These are phyloP conservation scores for Mucor sp. DNA, from an alignment of 371 early-diverging fungal species.

Conservation along the genomic window DNA sequence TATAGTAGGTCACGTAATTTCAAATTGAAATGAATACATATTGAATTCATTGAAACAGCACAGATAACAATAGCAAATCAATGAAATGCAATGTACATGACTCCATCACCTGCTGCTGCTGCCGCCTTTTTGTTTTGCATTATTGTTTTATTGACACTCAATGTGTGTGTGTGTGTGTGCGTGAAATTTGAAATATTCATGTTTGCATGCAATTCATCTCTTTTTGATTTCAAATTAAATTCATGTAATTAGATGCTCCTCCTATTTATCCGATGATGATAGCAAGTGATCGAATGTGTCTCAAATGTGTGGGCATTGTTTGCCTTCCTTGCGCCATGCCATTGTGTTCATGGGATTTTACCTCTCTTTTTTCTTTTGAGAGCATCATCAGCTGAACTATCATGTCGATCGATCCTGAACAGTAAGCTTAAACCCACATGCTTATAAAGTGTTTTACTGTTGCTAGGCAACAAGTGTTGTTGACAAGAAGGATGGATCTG, in stretches of 20 bases:
- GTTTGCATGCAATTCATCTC: neutral
- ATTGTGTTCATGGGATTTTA: no score
- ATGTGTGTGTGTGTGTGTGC: neutral
- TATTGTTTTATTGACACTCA: neutral
- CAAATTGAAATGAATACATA: neutral
- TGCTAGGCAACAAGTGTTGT: no score
- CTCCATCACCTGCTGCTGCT: neutral
- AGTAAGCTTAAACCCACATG: no score
- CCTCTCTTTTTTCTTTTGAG: no score
- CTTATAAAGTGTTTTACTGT: no score
- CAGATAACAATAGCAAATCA: neutral
- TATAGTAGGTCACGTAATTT: neutral
- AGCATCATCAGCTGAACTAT: no score
- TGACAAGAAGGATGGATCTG: neutral
- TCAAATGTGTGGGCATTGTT: no score
- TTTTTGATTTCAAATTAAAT: neutral
- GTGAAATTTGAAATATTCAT: neutral
- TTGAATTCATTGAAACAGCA: neutral
- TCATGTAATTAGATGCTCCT: neutral
- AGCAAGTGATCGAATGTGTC: no score
- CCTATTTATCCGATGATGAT: neutral
- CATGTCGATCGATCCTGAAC: no score
- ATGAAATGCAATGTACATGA: neutral
- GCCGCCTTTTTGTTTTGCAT: neutral
- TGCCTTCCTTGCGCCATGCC: no score